Conservation (phyloP, 2,329 filamentous ascomycete species). For the Colletotrichum viniferum region DNA sequence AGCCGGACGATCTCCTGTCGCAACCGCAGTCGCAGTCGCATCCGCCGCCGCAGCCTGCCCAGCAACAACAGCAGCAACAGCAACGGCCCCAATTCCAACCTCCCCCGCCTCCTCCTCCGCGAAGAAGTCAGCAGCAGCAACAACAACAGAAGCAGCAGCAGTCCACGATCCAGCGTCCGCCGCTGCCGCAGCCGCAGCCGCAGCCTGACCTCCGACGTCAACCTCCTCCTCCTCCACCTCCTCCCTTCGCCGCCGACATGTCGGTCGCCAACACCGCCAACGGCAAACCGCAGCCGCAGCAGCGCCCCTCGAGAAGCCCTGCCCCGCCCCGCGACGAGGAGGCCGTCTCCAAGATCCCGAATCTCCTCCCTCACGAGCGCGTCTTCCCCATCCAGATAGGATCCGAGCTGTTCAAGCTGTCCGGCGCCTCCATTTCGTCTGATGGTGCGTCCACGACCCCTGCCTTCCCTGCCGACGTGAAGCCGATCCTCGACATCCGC, state of each 20-base stretch:
- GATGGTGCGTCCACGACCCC: slow-evolving; percentile 59
- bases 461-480: neutral
- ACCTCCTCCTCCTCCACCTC: neutral
- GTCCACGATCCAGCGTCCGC: neutral
- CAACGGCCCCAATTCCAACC: neutral
- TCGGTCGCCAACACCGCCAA: slow-evolving; percentile 6
- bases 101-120: neutral
- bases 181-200: neutral
- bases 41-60: neutral
- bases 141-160: neutral
- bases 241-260: neutral
- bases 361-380: slow-evolving; percentile 70
- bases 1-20: neutral
- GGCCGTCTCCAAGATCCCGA: slow-evolving; percentile 54
- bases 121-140: neutral
- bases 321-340: slow-evolving; percentile 30
- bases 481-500: neutral
- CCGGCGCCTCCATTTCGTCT: slow-evolving; percentile 74
- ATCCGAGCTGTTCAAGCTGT: slow-evolving; percentile 73
- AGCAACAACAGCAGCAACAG: neutral
- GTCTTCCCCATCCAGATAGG: slow-evolving; percentile 80
- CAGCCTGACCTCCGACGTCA: neutral
- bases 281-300: neutral
- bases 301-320: slow-evolving; percentile 8
- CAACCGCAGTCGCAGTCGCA: neutral